Percentiles rank a stretch among this genome's conserved stretches.
Evolutionary conservation across 352 stramenopile species (phyloP).

Genomic region (Albugo laibachii): DNA sequence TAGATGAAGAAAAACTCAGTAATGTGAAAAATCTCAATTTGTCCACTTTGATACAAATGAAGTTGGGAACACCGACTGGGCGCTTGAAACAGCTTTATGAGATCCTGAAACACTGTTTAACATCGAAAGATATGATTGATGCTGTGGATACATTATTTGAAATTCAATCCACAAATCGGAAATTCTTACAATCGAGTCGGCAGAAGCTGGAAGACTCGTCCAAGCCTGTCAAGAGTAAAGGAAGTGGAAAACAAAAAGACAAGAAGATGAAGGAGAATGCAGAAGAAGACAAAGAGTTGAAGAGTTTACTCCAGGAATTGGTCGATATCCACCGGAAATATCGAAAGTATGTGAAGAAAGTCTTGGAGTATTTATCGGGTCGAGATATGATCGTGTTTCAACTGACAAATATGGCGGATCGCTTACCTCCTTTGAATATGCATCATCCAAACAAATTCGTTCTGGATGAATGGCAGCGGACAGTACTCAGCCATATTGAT

Average conservation of each 20-base stretch:
- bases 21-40: conserved; percentile 59
- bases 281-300: conserved; percentile 52
- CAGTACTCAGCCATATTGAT: conserved; percentile 89
- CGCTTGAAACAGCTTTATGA: conserved; percentile 71
- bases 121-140: conserved; percentile 73
- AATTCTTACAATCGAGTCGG: conserved; percentile 5
- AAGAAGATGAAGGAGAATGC: conserved; percentile 50
- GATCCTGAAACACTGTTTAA: conserved; percentile 62
- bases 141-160: conserved; percentile 75
- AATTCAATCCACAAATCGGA: conserved; percentile 22
- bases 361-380: conserved; percentile 42
- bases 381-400: conserved; percentile 74
- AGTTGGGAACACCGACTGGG: conserved; percentile 68
- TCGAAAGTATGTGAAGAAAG: conserved; percentile 66
- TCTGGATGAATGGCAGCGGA: conserved; percentile 95
- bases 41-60: conserved; percentile 64
- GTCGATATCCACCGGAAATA: conserved; percentile 73
- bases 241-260: conserved; percentile 28
- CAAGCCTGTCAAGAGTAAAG: too few relatives aligned
- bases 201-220: conserved; percentile 29
- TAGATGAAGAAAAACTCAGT: conserved; percentile 74
- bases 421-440: conserved; percentile 71
- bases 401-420: conserved; percentile 74
- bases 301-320: conserved; percentile 14
- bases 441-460: conserved; percentile 86